phyloP scores from a whole-genome alignment of 2,329 filamentous ascomycete genomes.

The Sordariomycetes sp. region DNA sequence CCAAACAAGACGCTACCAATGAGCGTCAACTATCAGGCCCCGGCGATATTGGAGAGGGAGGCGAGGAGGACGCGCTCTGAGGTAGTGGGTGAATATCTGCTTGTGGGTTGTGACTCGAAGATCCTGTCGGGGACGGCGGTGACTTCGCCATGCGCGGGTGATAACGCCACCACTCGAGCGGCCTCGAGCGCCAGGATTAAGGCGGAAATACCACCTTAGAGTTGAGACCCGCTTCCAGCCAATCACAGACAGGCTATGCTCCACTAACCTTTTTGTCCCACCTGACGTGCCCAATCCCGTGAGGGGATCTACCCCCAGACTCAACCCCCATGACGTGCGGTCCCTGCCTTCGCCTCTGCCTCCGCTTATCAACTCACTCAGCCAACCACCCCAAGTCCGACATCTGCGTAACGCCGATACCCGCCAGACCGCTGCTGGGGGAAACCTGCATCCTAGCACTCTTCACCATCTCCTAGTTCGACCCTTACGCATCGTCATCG shows the following conservation, averaged over 20 bases:
- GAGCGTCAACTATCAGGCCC: too few species aligned
- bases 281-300: slow-evolving; percentile 5
- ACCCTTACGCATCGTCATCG: neutral
- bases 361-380: neutral
- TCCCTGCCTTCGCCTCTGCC: slow-evolving; percentile 1
- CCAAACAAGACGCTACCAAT: too few species aligned
- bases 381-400: neutral
- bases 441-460: neutral
- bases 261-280: neutral
- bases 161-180: too few species aligned
- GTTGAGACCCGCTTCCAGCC: neutral
- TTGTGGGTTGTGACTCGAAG: too few species aligned
- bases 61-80: too few species aligned
- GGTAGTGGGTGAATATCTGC: too few species aligned
- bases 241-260: neutral
- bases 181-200: neutral
- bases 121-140: too few species aligned
- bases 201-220: neutral
- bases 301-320: slow-evolving; percentile 1
- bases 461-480: neutral
- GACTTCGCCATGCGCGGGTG: too few species aligned
- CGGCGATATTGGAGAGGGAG: too few species aligned
- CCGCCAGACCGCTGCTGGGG: neutral
- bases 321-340: slow-evolving; percentile 5
- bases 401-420: neutral